Conservation (phyloP, 1,284 basidiomycete species). For the Takashimella koratensis region DNA sequence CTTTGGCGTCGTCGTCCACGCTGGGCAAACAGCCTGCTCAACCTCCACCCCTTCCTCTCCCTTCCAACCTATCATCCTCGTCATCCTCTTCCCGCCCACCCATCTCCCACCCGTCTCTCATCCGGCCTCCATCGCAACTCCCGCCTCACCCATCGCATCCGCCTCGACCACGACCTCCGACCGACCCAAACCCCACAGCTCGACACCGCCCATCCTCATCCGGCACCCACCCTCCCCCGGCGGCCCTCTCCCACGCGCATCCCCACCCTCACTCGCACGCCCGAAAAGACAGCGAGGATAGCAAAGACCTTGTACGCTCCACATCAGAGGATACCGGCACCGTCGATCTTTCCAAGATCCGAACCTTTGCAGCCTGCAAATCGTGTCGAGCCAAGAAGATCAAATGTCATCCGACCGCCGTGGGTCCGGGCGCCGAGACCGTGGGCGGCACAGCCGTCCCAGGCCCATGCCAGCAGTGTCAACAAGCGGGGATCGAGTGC, state of each 20-base stretch:
- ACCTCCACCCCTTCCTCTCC: not conserved
- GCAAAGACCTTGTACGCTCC: too few species aligned
- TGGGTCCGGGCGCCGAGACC: constrained; percentile 1
- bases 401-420: constrained; percentile 38
- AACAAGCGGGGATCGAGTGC: constrained; percentile 35
- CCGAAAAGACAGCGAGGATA: not conserved
- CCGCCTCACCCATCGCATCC: not conserved
- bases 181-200: not conserved
- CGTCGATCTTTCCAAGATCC: constrained; percentile 32
- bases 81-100: not conserved
- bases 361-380: constrained; percentile 42
- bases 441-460: constrained; percentile 6
- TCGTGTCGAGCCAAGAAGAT: constrained; percentile 43
- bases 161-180: not conserved
- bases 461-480: constrained; percentile 41
- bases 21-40: not conserved
- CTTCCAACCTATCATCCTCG: not conserved
- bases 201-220: not conserved
- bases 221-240: not conserved
- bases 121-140: constrained; percentile 17
- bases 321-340: not conserved
- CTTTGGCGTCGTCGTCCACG: too few species aligned
- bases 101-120: constrained; percentile 22
- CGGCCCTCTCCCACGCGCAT: not conserved
- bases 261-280: not conserved